Base-by-base conservation (phyloP, 1,284 basidiomycete genomes). In the Heliocybe sulcata region DNA sequence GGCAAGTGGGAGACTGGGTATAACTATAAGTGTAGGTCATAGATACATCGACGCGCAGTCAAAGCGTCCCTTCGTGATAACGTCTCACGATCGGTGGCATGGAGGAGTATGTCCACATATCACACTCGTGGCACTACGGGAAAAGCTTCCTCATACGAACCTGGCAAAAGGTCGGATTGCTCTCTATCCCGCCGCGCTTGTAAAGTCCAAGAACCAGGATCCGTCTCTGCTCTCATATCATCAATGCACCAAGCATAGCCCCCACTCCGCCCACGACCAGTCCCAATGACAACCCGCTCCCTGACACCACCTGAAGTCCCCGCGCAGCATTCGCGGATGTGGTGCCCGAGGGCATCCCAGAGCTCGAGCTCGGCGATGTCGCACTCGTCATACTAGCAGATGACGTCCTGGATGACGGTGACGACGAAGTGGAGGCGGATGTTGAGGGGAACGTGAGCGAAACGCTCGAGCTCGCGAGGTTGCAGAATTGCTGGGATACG, bases 401-500 rank as follows among this genome's bases (percentile, higher is more conserved):
- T 9, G 16, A n/a, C 16, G 38, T 42, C 38, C 19, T 16, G 19
- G 38, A 42, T 8, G 38, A 31, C 6, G 62, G 47, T 10, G 65
- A 58, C n/a, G 62, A 58, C 1, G 62, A 56, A 2, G 51, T 10
- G 2, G 54, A 52, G 10, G 58, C 49, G 23, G 56, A 51, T n/a
- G 54, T 45, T 14, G 63, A 55, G 45, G 65, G 59, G 60, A 67
- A 69, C 9, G 66, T 63, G n/a, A 69, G 58, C 26, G 62, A 65
- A 3, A 64, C 63, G 60, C 64, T 69, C 25, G 64, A 55, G 26
- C 62, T 59, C 1, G 66, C 64, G 35, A 61, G 45, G 51, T 63
- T 63, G 58, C 68, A 69, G 61, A 69, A 67, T 45, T 62, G 63
- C 54, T 67, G 61, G 19, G 66, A 58, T 53, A 69, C 56, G 56